Conservation (phyloP, 192 early-diverging fungal species). For the Podila epicladia region DNA sequence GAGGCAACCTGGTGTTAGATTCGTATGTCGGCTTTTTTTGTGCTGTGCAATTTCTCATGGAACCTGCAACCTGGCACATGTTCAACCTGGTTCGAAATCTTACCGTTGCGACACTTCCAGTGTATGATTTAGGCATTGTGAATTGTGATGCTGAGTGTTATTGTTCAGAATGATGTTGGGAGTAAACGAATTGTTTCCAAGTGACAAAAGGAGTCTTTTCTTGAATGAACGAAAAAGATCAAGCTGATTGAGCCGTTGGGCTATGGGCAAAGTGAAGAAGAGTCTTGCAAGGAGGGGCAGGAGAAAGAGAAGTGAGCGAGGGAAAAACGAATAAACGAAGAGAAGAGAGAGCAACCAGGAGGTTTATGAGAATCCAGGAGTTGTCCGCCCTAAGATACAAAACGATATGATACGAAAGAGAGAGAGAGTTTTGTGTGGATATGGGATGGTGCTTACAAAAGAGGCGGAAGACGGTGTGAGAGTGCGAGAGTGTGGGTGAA, state of each 20-base stretch:
- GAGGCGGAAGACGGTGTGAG: not conserved
- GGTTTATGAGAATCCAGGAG: not conserved
- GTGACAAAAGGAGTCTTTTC: not conserved
- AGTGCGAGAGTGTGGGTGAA: not conserved
- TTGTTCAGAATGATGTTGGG: not conserved
- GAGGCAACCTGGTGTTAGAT: not conserved
- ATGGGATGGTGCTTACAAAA: too few species aligned
- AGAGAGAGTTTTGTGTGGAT: too few species aligned
- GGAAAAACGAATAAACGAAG: constrained; percentile 9
- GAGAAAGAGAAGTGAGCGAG: not conserved
- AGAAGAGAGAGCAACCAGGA: not conserved
- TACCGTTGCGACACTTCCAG: constrained; percentile 54
- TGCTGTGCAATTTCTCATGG: not conserved
- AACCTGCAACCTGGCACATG: too few species aligned
- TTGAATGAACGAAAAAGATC: constrained; percentile 8
- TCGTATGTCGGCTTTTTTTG: not conserved
- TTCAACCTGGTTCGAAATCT: not conserved
- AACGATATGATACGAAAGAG: too few species aligned
- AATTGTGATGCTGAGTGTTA: not conserved
- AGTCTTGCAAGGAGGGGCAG: not conserved
- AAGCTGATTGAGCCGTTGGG: not conserved
- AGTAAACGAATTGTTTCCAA: not conserved
- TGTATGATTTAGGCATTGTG: constrained; percentile 50
- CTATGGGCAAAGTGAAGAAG: not conserved
- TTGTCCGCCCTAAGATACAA: too few species aligned